These are phyloP conservation scores for Laetiporus sulphureus DNA, from an alignment of 1,284 basidiomycete genomes.

Conservation along the genomic window DNA sequence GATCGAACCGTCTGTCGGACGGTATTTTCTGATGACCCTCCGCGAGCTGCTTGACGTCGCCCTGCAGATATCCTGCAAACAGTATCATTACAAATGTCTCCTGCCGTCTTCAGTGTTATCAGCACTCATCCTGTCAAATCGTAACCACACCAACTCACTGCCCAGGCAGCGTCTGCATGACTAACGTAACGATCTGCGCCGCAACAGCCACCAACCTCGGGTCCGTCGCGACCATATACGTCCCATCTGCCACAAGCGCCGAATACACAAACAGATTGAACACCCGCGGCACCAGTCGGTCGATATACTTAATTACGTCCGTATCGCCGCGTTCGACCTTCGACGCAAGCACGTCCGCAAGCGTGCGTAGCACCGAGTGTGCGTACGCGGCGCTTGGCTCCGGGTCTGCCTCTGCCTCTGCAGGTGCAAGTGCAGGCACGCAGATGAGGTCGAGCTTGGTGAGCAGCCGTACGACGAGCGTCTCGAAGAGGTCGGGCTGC, in stretches of 20 bases:
- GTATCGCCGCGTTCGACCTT: slow-evolving; percentile 59
- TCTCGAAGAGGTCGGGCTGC: slow-evolving; percentile 78
- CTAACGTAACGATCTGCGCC: slow-evolving; percentile 58
- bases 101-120: slow-evolving; percentile 39
- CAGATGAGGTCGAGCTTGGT: slow-evolving; percentile 76
- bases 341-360: slow-evolving; percentile 55
- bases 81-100: slow-evolving; percentile 47
- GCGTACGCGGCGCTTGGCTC: slow-evolving; percentile 73
- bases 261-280: slow-evolving; percentile 67
- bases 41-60: slow-evolving; percentile 48
- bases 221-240: slow-evolving; percentile 46
- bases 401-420: slow-evolving; percentile 17
- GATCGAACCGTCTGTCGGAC: slow-evolving; percentile 30
- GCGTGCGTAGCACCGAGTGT: slow-evolving; percentile 72
- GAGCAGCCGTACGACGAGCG: slow-evolving; percentile 71
- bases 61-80: slow-evolving; percentile 54
- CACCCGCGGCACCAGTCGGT: slow-evolving; percentile 64
- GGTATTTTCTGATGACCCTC: slow-evolving; percentile 45
- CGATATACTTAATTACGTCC: slow-evolving; percentile 77
- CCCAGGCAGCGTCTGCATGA: slow-evolving; percentile 56
- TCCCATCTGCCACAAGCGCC: slow-evolving; percentile 30
- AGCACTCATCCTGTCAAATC: not conserved
- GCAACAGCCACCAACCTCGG: slow-evolving; percentile 59
- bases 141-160: slow-evolving; percentile 43
- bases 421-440: slow-evolving; percentile 25